A percentile compares a stretch with the other conserved stretches of the same genome.
These are phyloP conservation scores for Gymnopus androsaceus DNA, from an alignment of 1,284 basidiomycete species.

Conservation along the genomic window DNA sequence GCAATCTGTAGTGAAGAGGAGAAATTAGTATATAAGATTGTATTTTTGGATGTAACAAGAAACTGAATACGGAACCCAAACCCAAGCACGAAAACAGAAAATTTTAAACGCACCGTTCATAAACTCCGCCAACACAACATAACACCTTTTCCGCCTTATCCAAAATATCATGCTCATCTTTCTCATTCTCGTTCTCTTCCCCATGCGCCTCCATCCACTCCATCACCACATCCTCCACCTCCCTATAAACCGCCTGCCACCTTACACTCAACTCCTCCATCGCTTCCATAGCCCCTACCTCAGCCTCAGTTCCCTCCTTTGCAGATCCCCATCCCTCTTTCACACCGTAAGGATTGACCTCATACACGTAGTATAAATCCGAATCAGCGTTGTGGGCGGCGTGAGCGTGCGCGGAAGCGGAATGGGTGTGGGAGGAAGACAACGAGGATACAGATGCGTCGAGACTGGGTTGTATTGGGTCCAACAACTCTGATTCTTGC, in stretches of 20 bases:
- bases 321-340: conserved; percentile 4
- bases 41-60: too few species aligned
- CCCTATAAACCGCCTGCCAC: conserved; percentile 14
- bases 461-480: background rate
- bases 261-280: conserved; percentile 13
- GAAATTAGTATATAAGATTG: too few species aligned
- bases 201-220: conserved; percentile 20
- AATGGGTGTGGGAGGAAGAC: background rate
- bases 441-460: background rate
- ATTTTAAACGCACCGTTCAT: conserved; percentile 12
- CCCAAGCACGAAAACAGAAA: background rate
- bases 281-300: conserved; percentile 8
- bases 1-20: conserved; percentile 5
- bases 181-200: conserved; percentile 35
- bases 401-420: background rate
- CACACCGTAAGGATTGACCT: conserved; percentile 8
- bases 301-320: background rate
- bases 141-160: conserved; percentile 43
- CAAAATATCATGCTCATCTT: conserved; percentile 29
- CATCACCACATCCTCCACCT: conserved; percentile 15
- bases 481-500: background rate
- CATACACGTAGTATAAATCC: conserved; percentile 4
- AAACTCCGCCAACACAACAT: conserved; percentile 10
- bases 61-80: too few species aligned
- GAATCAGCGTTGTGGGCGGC: too few species aligned